These are phyloP conservation scores for Geotrichum candidum DNA, from an alignment of 1,139 yeast species.

Conservation along the genomic window DNA sequence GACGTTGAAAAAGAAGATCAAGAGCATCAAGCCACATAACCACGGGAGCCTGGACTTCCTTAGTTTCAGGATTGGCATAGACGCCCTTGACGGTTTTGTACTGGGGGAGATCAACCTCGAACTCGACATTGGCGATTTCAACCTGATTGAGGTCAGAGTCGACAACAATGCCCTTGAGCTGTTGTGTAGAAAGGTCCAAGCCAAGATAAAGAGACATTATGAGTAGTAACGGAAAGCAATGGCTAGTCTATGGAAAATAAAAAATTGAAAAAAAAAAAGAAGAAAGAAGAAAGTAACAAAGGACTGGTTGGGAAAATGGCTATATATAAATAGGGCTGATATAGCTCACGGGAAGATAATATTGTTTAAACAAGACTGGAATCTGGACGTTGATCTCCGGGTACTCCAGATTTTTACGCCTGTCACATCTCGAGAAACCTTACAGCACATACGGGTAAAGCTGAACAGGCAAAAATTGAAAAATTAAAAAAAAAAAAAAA, in stretches of 20 bases:
- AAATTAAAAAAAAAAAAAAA: not conserved
- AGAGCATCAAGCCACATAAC: constrained; percentile 85
- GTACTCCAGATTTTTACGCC: not conserved
- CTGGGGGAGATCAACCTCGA: constrained; percentile 56
- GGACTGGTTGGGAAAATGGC: not conserved
- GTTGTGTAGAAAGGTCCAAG: constrained; percentile 86
- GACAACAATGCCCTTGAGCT: constrained; percentile 68
- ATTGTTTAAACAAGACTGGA: not conserved
- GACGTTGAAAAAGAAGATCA: constrained; percentile 53
- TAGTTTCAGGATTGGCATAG: constrained; percentile 36
- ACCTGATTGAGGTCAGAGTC: constrained; percentile 49
- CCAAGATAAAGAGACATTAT: constrained; percentile 44
- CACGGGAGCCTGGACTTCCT: constrained; percentile 60
- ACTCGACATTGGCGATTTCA: constrained; percentile 59
- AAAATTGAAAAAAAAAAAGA: not conserved
- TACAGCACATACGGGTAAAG: not conserved
- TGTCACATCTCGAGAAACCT: not conserved
- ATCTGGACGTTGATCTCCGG: not conserved
- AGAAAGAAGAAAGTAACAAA: not conserved
- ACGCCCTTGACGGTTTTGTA: constrained; percentile 73
- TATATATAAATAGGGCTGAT: not conserved
- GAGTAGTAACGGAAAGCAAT: constrained; percentile 15
- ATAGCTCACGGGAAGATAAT: not conserved
- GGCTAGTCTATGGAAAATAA: not conserved
- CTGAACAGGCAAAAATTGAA: not conserved